A percentile compares a stretch with the other conserved stretches of the same genome.
Conservation (phyloP, 2,329 filamentous ascomycete genomes). For the Pseudogymnoascus sp. region DNA sequence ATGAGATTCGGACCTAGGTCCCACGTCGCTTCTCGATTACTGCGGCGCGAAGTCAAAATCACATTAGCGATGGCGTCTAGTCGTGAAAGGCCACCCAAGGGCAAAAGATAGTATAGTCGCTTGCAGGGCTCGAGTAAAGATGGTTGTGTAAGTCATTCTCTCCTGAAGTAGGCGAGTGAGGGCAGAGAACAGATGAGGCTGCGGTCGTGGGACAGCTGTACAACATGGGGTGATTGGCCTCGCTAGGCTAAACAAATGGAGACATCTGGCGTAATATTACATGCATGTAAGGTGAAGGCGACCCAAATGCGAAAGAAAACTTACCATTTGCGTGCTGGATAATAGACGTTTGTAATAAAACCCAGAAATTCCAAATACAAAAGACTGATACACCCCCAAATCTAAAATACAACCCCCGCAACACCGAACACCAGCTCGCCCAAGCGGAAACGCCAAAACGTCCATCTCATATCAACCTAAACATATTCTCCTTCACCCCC, state of each 20-base stretch:
- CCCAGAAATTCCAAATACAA: neutral
- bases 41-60: neutral
- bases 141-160: neutral
- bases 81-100: neutral
- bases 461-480: constrained; percentile 50
- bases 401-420: neutral
- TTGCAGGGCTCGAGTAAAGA: neutral
- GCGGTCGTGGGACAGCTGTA: too few relatives aligned
- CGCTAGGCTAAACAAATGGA: neutral
- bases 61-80: neutral
- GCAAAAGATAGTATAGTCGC: neutral
- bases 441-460: neutral
- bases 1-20: neutral
- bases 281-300: too few relatives aligned
- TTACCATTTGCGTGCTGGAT: too few relatives aligned
- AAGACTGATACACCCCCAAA: neutral
- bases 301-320: too few relatives aligned
- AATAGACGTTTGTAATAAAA: neutral
- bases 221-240: neutral
- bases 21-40: neutral
- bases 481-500: constrained; percentile 69
- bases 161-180: neutral
- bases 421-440: neutral
- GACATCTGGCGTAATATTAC: too few relatives aligned
- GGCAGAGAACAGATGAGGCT: neutral